Evolutionary conservation across 2,329 filamentous ascomycete species (phyloP), one percentile per base, ranked within the genome.

Genomic region (Cordyceps fumosorosea): DNA sequence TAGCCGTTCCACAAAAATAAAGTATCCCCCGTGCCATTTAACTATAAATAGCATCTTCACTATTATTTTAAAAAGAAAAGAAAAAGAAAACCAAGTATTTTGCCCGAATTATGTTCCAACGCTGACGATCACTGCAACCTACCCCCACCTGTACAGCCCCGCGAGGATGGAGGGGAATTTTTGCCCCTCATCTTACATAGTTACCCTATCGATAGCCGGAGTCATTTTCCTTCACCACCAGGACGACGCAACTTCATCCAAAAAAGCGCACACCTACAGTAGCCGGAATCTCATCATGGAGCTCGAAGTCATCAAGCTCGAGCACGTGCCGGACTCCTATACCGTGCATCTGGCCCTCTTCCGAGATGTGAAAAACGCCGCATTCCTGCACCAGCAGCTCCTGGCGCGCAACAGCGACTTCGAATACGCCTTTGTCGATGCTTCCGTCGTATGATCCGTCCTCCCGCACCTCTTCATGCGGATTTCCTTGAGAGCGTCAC

Each of bases 371-470:
- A 73, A 83, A 65, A 99, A 99, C 73, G 84, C 91, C 12, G 76
- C 83, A 0, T 92, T 89, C 70, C 80, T 99, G 50, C 88, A 92
- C 58, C 81, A 88, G 67, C 93, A 97, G 76, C 84, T 99, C 5
- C 80, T 98, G n/a, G 83, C 85, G 6, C 89, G 90, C 58, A 96
- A 98, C 71, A 71, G 84, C 12, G 87, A 88, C 10, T 98, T 93
- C 69, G 92, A 98, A 75, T 98, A 98, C 79, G 92, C 93, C 40
- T 89, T 99, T 67, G 84, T 99, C 53, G 93, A 99, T 76, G 92
- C 92, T 22, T 86, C 84, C 52, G 84, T 90, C 73, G 88, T 93
- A 80, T 18, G 59, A 5, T 29, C 50, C n/a, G 16, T 2, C 11
- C 45, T 26, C 29, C 14, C 2, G 4, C 3, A n/a, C 11, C n/a